Conservation (phyloP, 2,329 filamentous ascomycete species). For the Colletotrichum orchidophilum region DNA sequence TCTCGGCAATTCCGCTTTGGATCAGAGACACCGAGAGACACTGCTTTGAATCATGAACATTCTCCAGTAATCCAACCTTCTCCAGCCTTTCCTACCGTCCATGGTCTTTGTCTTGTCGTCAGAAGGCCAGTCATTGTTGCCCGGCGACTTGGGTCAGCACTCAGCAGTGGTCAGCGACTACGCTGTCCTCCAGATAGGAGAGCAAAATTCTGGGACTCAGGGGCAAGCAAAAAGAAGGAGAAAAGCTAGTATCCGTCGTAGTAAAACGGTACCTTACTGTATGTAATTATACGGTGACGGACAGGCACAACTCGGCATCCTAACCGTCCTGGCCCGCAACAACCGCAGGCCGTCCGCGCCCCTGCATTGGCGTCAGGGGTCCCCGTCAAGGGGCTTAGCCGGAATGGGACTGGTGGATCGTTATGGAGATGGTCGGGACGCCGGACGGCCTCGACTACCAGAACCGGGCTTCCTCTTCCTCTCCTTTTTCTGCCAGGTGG, state of each 20-base stretch:
- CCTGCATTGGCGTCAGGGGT: constrained; percentile 27
- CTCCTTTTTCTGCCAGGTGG: neutral
- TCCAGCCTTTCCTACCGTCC: neutral
- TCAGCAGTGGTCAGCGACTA: neutral
- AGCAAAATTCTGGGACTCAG: neutral
- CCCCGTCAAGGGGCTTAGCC: neutral
- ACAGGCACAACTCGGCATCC: constrained; percentile 1
- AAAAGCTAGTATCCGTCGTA: neutral
- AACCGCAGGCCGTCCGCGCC: neutral
- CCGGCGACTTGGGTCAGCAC: neutral
- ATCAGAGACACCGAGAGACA: neutral
- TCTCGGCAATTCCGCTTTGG: constrained; percentile 10
- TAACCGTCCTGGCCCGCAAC: neutral
- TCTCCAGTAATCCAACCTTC: neutral
- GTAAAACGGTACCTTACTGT: neutral
- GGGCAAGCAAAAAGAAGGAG: neutral
- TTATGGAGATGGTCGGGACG: constrained; percentile 1
- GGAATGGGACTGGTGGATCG: neutral
- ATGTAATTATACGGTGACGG: neutral
- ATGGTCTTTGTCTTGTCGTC: neutral
- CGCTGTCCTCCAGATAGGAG: neutral
- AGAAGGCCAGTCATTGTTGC: no score
- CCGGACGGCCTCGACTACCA: neutral
- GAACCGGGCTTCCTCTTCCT: constrained; percentile 8
- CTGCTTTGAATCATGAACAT: neutral